Evolutionary conservation across 176 grass and related monocot genomes (phyloP).

Genomic region (Olyra latifolia): DNA sequence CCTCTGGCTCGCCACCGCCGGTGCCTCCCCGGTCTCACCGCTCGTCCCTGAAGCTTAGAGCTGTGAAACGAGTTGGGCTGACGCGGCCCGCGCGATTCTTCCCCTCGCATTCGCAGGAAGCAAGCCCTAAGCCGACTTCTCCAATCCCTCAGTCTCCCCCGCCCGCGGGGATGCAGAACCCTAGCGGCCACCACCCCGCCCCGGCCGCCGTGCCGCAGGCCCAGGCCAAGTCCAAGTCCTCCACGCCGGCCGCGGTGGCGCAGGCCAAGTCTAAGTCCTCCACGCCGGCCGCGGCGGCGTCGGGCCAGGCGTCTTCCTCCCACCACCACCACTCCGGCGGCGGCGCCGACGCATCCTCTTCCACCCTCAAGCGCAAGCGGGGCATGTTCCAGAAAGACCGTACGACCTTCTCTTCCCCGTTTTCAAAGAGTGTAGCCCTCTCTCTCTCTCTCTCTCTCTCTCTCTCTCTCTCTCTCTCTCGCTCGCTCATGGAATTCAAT

Average conservation of each 20-base stretch:
- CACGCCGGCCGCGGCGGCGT: slow-evolving; percentile 1
- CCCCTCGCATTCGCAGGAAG: not conserved
- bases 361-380: slow-evolving; percentile 89
- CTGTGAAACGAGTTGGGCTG: not conserved
- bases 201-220: not conserved
- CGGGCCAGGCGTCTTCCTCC: slow-evolving; percentile 30
- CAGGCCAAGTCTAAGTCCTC: slow-evolving; percentile 36
- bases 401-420: slow-evolving; percentile 12
- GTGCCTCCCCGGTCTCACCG: no score
- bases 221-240: slow-evolving; percentile 27
- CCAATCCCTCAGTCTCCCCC: not conserved
- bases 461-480: not conserved
- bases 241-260: slow-evolving; percentile 20
- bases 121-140: not conserved
- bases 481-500: not conserved
- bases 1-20: no score
- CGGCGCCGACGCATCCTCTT: slow-evolving; percentile 26
- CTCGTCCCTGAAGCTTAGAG: not conserved
- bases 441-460: not conserved
- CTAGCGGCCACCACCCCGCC: slow-evolving; percentile 22
- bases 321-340: slow-evolving; percentile 34
- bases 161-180: slow-evolving; percentile 31
- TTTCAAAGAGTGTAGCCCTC: not conserved
- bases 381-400: slow-evolving; percentile 91
- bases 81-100: not conserved